phyloP scores from a whole-genome alignment of 2,329 filamentous ascomycete species.

The Parascedosporium putredinis region DNA sequence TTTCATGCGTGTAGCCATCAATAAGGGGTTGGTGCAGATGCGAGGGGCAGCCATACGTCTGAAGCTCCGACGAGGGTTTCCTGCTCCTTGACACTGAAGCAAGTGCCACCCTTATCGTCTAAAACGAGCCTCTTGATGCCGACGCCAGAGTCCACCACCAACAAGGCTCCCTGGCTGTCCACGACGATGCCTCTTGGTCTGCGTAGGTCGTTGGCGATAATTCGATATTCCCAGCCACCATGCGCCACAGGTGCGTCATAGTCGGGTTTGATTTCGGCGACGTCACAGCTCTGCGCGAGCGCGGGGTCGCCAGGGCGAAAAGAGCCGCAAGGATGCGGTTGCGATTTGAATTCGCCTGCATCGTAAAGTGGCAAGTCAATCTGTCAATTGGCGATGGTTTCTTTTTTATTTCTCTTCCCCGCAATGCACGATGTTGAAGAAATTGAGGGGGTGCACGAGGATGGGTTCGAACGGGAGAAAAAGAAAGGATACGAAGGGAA shows the following conservation, averaged over 20 bases:
- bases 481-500: neutral
- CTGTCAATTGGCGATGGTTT: neutral
- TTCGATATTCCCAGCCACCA: slow-evolving; percentile 31
- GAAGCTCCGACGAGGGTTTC: slow-evolving; percentile 24
- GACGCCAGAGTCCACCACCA: slow-evolving; percentile 31
- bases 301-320: neutral
- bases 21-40: no score
- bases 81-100: slow-evolving; percentile 25
- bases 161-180: slow-evolving; percentile 32
- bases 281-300: neutral
- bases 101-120: slow-evolving; percentile 30
- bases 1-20: no score
- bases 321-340: neutral
- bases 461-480: neutral
- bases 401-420: no score
- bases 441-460: neutral
- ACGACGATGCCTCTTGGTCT: slow-evolving; percentile 35
- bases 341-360: neutral
- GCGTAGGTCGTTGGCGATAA: slow-evolving; percentile 29
- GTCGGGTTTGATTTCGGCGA: neutral
- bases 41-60: slow-evolving; percentile 18
- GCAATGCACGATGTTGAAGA: no score
- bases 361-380: neutral
- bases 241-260: slow-evolving; percentile 27
- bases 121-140: slow-evolving; percentile 33